Conservation (phyloP, 169 alveolate species). For the Babesia ovata region DNA sequence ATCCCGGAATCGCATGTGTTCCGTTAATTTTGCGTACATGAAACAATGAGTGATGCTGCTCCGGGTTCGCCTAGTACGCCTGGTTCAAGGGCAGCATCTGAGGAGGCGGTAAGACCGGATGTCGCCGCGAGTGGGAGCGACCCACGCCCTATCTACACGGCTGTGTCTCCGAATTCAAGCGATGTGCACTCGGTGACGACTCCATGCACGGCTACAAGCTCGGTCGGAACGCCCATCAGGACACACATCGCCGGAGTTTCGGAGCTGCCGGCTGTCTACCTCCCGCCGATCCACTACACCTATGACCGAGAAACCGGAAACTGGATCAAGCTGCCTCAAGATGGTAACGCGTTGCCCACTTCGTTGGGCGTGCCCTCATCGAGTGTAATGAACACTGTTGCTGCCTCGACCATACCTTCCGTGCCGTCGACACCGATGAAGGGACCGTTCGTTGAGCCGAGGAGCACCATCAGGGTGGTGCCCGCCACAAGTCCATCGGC, state of each 20-base stretch:
- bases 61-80: neutral
- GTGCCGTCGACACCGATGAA: neutral
- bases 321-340: conserved; percentile 39
- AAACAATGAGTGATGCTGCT: conserved; percentile 7
- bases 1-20: neutral
- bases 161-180: conserved; percentile 6
- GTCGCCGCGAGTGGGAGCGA: conserved; percentile 6
- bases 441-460: neutral
- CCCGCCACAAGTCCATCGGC: neutral
- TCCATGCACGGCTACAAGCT: neutral
- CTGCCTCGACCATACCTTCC: neutral
- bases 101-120: neutral
- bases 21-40: neutral
- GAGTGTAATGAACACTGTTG: neutral
- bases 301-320: conserved; percentile 61
- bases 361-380: neutral
- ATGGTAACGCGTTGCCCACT: neutral
- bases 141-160: conserved; percentile 9
- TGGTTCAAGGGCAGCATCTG: neutral
- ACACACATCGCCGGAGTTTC: conserved; percentile 10
- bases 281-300: conserved; percentile 65
- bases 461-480: conserved; percentile 9
- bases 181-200: neutral
- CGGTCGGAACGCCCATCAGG: neutral
- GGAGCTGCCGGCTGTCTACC: conserved; percentile 64